Conservation (phyloP, 2,329 filamentous ascomycete genomes). For the Talaromyces rugulosus region DNA sequence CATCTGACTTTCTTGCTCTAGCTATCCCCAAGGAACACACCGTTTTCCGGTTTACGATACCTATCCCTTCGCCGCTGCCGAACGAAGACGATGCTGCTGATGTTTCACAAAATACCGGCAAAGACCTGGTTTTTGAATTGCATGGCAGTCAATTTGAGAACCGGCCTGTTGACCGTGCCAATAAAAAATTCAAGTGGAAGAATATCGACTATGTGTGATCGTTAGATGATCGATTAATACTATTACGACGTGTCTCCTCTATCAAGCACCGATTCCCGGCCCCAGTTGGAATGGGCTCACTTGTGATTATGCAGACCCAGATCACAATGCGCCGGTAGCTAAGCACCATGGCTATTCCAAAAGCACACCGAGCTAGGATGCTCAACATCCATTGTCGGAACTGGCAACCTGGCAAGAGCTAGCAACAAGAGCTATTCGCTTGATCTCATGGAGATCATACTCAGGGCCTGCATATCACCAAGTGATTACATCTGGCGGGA, state of each 20-base stretch:
- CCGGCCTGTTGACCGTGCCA: conserved; percentile 77
- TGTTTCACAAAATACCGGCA: conserved; percentile 18
- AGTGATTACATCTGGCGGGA: background rate
- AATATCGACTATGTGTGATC: conserved; percentile 68
- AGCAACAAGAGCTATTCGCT: background rate
- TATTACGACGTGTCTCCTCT: background rate
- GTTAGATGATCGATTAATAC: background rate
- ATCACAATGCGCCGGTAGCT: background rate
- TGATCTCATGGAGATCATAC: background rate
- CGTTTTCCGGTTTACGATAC: conserved; percentile 72
- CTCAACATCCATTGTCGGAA: background rate
- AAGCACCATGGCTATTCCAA: background rate
- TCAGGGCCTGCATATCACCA: background rate
- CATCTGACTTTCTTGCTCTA: conserved; percentile 19
- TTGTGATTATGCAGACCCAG: background rate
- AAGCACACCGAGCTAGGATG: background rate
- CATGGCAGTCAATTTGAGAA: conserved; percentile 83
- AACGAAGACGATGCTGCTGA: conserved; percentile 16
- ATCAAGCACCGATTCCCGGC: background rate
- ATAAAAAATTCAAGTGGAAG: conserved; percentile 86
- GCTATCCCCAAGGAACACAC: conserved; percentile 86
- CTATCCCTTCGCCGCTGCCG: conserved; percentile 33
- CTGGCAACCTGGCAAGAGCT: background rate
- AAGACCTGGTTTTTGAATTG: conserved; percentile 71
- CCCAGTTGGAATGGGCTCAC: background rate